A percentile compares a stretch with the other conserved stretches of the same genome.
These are phyloP conservation scores for Chrysophaeum taylorii DNA, from an alignment of 352 stramenopile genomes.

Conservation along the genomic window DNA sequence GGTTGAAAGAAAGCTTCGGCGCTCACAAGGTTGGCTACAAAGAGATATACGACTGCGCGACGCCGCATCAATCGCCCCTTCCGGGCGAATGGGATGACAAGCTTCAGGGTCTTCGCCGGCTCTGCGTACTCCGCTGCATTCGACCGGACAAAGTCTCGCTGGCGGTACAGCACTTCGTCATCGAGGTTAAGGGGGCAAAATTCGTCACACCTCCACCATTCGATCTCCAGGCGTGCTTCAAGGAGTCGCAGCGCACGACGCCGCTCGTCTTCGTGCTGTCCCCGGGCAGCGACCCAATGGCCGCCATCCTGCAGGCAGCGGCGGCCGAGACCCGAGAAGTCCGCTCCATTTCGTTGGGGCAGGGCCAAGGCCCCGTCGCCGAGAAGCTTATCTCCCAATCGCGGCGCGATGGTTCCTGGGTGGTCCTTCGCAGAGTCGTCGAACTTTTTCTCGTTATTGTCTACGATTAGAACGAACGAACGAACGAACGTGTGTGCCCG, in stretches of 20 bases:
- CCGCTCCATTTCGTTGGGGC: constrained; percentile 70
- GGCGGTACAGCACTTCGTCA: constrained; percentile 75
- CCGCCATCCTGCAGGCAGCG: constrained; percentile 77
- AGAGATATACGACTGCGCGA: constrained; percentile 22
- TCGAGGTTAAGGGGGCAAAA: constrained; percentile 58
- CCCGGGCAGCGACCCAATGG: constrained; percentile 82
- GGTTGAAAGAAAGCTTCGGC: not conserved
- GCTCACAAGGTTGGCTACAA: not conserved
- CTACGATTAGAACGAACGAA: too few species aligned
- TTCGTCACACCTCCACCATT: constrained; percentile 85
- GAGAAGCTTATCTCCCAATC: constrained; percentile 71
- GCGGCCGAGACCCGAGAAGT: constrained; percentile 29
- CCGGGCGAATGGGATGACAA: constrained; percentile 43
- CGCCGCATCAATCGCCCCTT: constrained; percentile 43
- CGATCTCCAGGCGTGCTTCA: constrained; percentile 75
- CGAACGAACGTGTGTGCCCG: too few species aligned
- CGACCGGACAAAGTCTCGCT: constrained; percentile 81
- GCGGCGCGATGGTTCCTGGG: constrained; percentile 63
- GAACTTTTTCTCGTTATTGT: too few species aligned
- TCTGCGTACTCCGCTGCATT: constrained; percentile 76
- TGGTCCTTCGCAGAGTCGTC: too few species aligned
- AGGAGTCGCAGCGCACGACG: constrained; percentile 78
- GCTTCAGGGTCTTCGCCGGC: constrained; percentile 64
- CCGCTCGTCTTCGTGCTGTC: constrained; percentile 88
- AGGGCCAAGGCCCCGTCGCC: constrained; percentile 77